Base-by-base conservation (phyloP, 768 basidiomycete species). In the Flagelloscypha sp. region DNA sequence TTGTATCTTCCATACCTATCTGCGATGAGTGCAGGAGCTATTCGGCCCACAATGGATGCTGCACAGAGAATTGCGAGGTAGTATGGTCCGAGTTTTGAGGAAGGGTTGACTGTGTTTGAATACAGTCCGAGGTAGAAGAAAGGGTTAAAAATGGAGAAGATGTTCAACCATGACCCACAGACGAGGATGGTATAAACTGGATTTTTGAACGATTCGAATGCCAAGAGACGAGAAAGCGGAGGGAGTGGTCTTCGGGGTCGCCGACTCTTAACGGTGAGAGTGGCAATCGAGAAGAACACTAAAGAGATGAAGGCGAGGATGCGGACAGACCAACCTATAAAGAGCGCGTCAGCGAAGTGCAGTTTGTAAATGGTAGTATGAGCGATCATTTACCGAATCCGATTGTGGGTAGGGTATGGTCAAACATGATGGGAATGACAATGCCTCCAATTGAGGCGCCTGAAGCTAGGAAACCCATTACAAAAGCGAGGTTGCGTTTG, bases 381-480 rank as follows among this genome's bases (percentile, higher is more conserved):
- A 12, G 23, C 4, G 4, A 5, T n/a, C 12, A 18, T 40, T 15
- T 35, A 47, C 48, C 50, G 20, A 53, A 53, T 9, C 50, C 50
- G 17, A 50, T 43, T 7, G 33, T 38, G 1, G 43, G 44, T 11
- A 52, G 40, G 11, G 50, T 36, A 6, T 33, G 40, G 46, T 56
- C 54, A 11, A 56, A 32, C 51, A 59, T 50, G 35, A 62, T 56
- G 9, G 62, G 61, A 40, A 62, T 63, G 7, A 65, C 43, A 22
- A 65, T 50, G 10, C 63, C 62, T 8, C 67, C 65, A 17, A 59
- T 36, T 2, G 57, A 55, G 10, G 55, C 54, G 4, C 63, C 63
- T 42, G 53, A 53, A 2, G 55, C 48, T 11, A 59, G 52, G 36
- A 61, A 44, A 5, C 66, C 66, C 24, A 62, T 59, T 0, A 61